These are phyloP conservation scores for Clavaria fumosa DNA, from an alignment of 768 basidiomycete species.

Conservation along the genomic window DNA sequence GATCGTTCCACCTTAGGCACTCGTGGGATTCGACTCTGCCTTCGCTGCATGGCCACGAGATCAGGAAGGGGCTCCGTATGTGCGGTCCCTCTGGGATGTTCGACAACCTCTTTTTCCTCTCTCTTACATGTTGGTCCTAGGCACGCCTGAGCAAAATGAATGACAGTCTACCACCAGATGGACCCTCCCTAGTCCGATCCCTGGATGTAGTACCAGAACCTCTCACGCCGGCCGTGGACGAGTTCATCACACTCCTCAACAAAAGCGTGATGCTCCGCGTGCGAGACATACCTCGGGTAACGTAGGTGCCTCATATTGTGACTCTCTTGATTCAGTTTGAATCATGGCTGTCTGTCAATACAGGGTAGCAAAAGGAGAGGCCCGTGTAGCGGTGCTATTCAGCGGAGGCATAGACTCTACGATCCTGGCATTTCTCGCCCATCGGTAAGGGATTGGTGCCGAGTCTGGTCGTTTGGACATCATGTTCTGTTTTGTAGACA, in stretches of 20 bases:
- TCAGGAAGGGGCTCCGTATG: constrained; percentile 2
- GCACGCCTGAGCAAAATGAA: constrained; percentile 32
- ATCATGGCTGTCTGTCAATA: too few species aligned
- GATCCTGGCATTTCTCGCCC: constrained; percentile 63
- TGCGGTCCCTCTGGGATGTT: not conserved
- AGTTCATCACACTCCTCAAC: constrained; percentile 39
- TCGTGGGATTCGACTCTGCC: constrained; percentile 8
- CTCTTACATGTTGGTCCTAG: too few species aligned
- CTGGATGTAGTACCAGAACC: constrained; percentile 30
- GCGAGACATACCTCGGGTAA: constrained; percentile 42
- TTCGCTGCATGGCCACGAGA: constrained; percentile 10
- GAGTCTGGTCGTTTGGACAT: not conserved
- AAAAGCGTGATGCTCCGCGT: constrained; percentile 56
- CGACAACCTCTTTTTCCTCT: not conserved
- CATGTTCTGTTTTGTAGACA: constrained; percentile 43
- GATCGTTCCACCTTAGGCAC: not conserved
- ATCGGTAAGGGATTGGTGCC: constrained; percentile 43
- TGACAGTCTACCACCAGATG: constrained; percentile 28
- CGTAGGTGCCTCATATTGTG: too few species aligned
- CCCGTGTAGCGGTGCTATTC: constrained; percentile 75
- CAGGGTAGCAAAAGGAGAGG: constrained; percentile 19
- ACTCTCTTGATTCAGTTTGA: too few species aligned
- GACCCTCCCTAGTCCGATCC: constrained; percentile 20
- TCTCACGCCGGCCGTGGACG: constrained; percentile 29
- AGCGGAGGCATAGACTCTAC: constrained; percentile 95